Conservation (phyloP, 805 yeast species). For the Hanseniaspora lachancei region DNA sequence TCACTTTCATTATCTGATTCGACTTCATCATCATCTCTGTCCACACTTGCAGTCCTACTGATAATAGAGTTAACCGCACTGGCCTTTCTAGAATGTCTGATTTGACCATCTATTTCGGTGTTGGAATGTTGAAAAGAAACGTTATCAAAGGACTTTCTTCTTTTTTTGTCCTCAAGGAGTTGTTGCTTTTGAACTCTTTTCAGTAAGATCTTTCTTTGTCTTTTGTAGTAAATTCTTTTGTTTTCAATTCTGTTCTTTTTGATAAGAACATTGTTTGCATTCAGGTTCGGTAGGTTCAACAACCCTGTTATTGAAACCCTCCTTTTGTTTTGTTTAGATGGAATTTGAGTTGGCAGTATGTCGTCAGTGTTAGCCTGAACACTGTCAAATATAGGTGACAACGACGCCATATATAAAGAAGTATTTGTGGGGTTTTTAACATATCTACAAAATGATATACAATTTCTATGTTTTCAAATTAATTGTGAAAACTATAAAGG, state of each 20-base stretch:
- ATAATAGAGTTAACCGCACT: neutral
- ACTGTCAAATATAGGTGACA: conserved; percentile 2
- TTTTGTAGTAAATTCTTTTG: conserved; percentile 10
- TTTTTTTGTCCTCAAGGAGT: neutral
- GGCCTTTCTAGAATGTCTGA: neutral
- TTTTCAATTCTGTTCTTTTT: conserved; percentile 9
- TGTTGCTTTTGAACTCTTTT: neutral
- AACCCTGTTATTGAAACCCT: conserved; percentile 8
- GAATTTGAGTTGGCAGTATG: neutral
- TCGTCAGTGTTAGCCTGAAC: neutral
- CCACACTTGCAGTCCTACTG: neutral
- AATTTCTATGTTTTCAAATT: too few species aligned
- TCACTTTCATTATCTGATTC: neutral
- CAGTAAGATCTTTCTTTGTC: conserved; percentile 8
- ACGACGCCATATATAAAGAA: neutral
- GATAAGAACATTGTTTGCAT: conserved; percentile 3
- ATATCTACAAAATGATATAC: too few species aligned
- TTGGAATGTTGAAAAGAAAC: neutral
- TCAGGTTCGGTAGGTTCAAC: conserved; percentile 1
- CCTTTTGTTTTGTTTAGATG: conserved; percentile 7
- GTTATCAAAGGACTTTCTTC: conserved; percentile 7
- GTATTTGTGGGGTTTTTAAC: too few species aligned
- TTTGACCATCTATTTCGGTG: neutral
- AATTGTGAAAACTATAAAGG: neutral
- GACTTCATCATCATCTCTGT: neutral